Evolutionary conservation across 2,329 filamentous ascomycete genomes (phyloP), one percentile per base, ranked within the genome.

Genomic region (Fusarium pseudonygamai): DNA sequence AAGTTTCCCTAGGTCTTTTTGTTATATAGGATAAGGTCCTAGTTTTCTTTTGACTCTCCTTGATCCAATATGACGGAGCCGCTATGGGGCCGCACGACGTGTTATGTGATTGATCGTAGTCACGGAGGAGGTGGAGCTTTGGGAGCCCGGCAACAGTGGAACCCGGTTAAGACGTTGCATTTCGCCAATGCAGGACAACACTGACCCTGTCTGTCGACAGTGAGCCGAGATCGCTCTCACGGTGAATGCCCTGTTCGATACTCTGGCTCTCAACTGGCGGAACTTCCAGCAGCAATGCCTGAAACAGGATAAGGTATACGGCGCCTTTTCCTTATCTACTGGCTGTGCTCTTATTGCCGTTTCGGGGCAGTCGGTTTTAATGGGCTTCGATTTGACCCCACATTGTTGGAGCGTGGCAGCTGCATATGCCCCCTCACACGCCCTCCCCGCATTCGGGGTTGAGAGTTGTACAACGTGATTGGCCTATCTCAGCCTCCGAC

Each of bases 391-490:
- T 45, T 37, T 47, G 28, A 62, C 40, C 40, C 40, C 52, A 62
- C 59, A 45, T 46, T 40, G 52, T 30, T 64, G 55, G 47, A 63
- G 37, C 26, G 34, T 67, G 47, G 64, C 64, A 72, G 68, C 65
- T 67, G 65, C 66, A 67, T 59, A 28, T 70, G 68, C 71, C 73
- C 73, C 75, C 75, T 75, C 74, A 65, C 34, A 60, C 39, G 32
- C n/a, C n/a, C 75, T 22, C 75, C 75, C 74, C 74, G 75, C 75
- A 77, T 75, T 77, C 64, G 67, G 75, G 75, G 75, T 75, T 53
- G 52, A 37, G 16, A 39, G 60, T 32, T 46, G 34, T 24, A 50
- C 24, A 22, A 36, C 28, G 40, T 67, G 32, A 77, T 78, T 77
- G 70, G 75, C 22, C 20, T 37, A 57, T 45, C 43, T 50, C 49